phyloP scores from a whole-genome alignment of 306 rosid species.

The Quercus ilex region DNA sequence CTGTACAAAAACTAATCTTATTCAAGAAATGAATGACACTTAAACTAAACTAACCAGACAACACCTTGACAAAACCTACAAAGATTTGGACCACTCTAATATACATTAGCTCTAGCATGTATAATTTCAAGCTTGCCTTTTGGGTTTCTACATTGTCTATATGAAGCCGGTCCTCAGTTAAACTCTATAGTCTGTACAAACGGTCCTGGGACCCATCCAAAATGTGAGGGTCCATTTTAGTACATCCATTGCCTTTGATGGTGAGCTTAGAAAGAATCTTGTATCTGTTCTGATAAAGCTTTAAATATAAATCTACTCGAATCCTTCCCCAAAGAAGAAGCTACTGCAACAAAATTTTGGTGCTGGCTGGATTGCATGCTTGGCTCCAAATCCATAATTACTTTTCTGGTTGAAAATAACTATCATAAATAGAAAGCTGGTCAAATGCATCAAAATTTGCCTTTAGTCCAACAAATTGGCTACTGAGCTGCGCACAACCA shows the following conservation, averaged over 20 bases:
- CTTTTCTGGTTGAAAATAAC: conserved; percentile 70
- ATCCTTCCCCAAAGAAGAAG: neutral
- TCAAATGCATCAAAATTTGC: conserved; percentile 95
- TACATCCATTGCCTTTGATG: conserved; percentile 7
- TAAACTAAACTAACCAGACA: conserved; percentile 3
- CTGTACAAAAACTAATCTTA: conserved; percentile 38
- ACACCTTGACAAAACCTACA: conserved; percentile 21
- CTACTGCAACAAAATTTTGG: neutral
- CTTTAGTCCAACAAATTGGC: conserved; percentile 86
- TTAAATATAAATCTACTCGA: neutral
- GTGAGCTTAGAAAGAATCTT: conserved; percentile 12
- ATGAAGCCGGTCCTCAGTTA: conserved; percentile 21
- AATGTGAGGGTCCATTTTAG: conserved; percentile 27
- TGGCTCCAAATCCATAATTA: conserved; percentile 1
- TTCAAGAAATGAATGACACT: conserved; percentile 26
- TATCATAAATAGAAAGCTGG: conserved; percentile 67
- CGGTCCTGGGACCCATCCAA: conserved; percentile 40
- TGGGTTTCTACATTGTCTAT: conserved; percentile 1
- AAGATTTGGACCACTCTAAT: conserved; percentile 23
- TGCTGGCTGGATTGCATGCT: neutral
- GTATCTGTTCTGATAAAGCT: conserved; percentile 5
- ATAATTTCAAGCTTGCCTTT: neutral
- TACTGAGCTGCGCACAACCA: conserved; percentile 76
- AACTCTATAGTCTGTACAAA: conserved; percentile 52
- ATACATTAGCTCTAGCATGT: conserved; percentile 4